Percentiles rank a stretch among this genome's conserved stretches.
Evolutionary conservation across 176 grass and related monocot species (phyloP).

Genomic region (Aegilops sharonensis): DNA sequence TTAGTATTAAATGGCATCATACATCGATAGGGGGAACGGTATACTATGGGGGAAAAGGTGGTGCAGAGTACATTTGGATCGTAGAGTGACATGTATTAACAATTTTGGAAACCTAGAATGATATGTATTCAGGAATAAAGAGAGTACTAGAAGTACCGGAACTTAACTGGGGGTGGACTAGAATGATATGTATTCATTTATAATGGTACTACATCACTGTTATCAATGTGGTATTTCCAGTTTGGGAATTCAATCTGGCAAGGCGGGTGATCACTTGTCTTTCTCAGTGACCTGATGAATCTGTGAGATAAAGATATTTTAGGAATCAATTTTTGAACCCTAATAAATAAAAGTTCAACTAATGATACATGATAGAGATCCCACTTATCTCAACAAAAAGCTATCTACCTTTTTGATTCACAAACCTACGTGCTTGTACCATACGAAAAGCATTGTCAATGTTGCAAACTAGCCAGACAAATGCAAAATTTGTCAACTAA

Average conservation of each 20-base stretch:
- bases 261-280: background rate
- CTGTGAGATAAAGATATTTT: background rate
- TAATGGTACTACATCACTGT: conserved; percentile 63
- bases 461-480: too few relatives aligned
- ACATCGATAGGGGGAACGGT: too few relatives aligned
- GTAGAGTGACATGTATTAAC: background rate
- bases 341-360: background rate
- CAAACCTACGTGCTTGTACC: too few relatives aligned
- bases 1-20: too few relatives aligned
- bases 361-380: background rate
- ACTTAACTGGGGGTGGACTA: too few relatives aligned
- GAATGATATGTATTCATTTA: background rate
- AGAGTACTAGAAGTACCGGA: background rate
- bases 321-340: background rate
- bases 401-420: background rate
- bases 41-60: too few relatives aligned
- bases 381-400: background rate
- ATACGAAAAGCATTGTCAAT: too few relatives aligned
- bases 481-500: too few relatives aligned
- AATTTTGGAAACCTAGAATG: too few relatives aligned
- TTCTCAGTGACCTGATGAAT: conserved; percentile 53
- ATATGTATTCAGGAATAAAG: background rate
- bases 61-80: background rate
- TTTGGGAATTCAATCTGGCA: conserved; percentile 72
- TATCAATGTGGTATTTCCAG: conserved; percentile 76